Base-by-base conservation (phyloP, 805 yeast species). In the Lachancea kluyveri region DNA sequence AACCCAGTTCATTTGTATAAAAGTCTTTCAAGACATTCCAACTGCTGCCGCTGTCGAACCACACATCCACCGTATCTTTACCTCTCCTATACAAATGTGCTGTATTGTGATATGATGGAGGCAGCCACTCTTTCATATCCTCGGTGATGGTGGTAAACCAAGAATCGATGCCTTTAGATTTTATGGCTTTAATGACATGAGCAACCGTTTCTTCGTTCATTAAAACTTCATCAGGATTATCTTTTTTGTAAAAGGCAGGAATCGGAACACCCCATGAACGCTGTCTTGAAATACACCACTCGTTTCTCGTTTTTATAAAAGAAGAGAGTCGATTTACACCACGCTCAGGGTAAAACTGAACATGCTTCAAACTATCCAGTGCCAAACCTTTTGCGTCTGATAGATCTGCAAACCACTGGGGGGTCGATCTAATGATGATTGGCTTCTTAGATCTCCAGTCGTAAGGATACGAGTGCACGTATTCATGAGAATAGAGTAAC, bases 221-320 rank as follows among this genome's bases (percentile, higher is more conserved):
- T 8, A 86, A 42, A 1, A 87, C 80, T 29, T 69, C 75, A n/a
- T 74, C 80, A 1, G 83, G 72, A 21, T 65, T 64, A 9, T 30
- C 39, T 33, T 61, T 63, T 27, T 72, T 63, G 57, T 79, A 83
- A 6, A 92, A 59, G 1, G 83, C 92, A 1, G 98, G 97, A 23
- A 92, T 82, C 1, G 98, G 98, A 20, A 92, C 96, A 27, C 99
- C 99, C 99, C 99, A 92, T 12, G 74, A 68, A 43, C 99, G 74
- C 55, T 92, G 99, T 47, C 99, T 68, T 2, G 97, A 88, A 19
- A 92, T 87, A 60, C 98, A 92, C 99, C 99, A 92, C 52, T 92
- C 98, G 41, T 77, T 75, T 59, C 98, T 73, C 30, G 79, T 76
- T 13, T 63, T 65, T 17, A 87, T 70, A 51, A 90, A 92, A 9